Base-by-base conservation (phyloP, 768 basidiomycete genomes). In the Tephrocybe sp. region DNA sequence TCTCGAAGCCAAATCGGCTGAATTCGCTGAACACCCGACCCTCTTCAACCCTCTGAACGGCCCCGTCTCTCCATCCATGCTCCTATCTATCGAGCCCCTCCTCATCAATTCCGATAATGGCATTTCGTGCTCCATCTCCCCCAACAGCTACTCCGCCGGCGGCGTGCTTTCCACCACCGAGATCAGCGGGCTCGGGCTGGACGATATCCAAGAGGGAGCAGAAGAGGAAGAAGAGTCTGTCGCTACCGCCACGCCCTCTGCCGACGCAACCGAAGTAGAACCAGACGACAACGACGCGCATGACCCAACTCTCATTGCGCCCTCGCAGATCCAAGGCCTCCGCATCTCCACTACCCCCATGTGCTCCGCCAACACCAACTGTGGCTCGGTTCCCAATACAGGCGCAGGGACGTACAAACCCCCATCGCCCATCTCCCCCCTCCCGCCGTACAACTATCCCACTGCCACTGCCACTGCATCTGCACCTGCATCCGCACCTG, bases 191-290 rank as follows among this genome's bases (percentile, higher is more conserved):
- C 46, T 56, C 31, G 72, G 72, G 0, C 65, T 84, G n/a, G 80
- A 78, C 42, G 79, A 83, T 58, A 84, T 85, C 31, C 75, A 77
- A 8, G 83, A 85, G 60, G 80, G 79, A n/a, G 78, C 76, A 23
- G 83, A 84, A 57, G 80, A 80, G 16, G 81, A 84, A 39, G 82
- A 79, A 19, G 68, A 69, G 14, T 62, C 44, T 6, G 38, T 43
- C 6, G 22, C 59, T 1, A 42, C 44, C 5, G 43, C 43, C 11
- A 52, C 47, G 2, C 49, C 65, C 5, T 40, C 53, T 34, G 66
- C 59, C 13, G 57, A 60, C 26, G 26, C 7, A 13, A 54, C 56
- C 11, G 59, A 59, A 8, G 45, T 46, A 0, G 49, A 44, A 53
- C 61, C 52, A 12, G 38, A 45, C 13, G 41, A 32, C 57, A 14